phyloP scores from a whole-genome alignment of 257 asterid genomes.

The Lavandula angustifolia region DNA sequence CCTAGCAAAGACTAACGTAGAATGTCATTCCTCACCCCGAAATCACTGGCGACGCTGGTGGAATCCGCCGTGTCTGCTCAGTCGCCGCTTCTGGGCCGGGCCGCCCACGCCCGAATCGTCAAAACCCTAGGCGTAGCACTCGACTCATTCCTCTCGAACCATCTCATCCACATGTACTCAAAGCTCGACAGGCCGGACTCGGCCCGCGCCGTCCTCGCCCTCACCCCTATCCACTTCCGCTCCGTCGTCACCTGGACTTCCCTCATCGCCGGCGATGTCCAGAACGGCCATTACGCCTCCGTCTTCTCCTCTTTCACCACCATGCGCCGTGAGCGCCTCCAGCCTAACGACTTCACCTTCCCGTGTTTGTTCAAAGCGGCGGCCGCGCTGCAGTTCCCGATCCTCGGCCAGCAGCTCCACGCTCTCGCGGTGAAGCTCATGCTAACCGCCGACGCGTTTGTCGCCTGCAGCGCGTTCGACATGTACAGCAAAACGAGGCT shows the following conservation, averaged over 20 bases:
- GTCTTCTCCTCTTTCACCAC: slow-evolving; percentile 50
- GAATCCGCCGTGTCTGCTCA: slow-evolving; percentile 62
- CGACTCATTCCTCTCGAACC: slow-evolving; percentile 69
- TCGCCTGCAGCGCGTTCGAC: slow-evolving; percentile 79
- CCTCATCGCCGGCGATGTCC: slow-evolving; percentile 79
- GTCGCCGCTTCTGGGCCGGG: slow-evolving; percentile 60
- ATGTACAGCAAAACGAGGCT: slow-evolving; percentile 62
- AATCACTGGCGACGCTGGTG: slow-evolving; percentile 58
- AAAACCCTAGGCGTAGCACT: slow-evolving; percentile 41
- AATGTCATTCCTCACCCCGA: slow-evolving; percentile 54
- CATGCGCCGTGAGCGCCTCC: slow-evolving; percentile 66
- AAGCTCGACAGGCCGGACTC: slow-evolving; percentile 65
- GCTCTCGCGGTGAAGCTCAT: slow-evolving; percentile 54
- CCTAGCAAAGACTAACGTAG: neutral
- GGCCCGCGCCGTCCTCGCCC: slow-evolving; percentile 57
- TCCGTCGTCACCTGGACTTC: slow-evolving; percentile 95
- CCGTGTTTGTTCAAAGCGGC: slow-evolving; percentile 88
- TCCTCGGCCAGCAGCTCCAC: slow-evolving; percentile 68
- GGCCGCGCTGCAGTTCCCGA: slow-evolving; percentile 43
- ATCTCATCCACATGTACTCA: slow-evolving; percentile 85
- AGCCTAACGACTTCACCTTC: slow-evolving; percentile 84
- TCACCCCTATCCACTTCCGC: slow-evolving; percentile 54
- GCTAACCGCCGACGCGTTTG: slow-evolving; percentile 58
- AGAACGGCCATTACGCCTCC: slow-evolving; percentile 58
- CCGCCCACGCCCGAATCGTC: slow-evolving; percentile 61